Evolutionary conservation across 177 flowering plant genomes (phyloP).

Genomic region (Vitis hybrid): DNA sequence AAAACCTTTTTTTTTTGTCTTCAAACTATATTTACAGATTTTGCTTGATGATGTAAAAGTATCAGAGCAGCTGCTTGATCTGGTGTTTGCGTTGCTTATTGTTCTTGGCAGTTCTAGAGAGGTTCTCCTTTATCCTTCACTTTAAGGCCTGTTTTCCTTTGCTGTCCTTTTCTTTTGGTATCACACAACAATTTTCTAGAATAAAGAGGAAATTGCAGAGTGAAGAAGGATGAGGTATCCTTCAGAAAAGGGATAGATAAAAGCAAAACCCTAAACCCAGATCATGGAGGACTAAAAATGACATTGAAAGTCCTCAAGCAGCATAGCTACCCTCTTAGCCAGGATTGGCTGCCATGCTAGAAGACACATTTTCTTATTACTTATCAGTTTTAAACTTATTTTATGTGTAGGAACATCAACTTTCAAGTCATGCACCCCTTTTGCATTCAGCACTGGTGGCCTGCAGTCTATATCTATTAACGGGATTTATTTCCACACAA

Average conservation of each 20-base stretch:
- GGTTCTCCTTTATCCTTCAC: conserved; percentile 41
- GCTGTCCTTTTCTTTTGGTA: too few relatives aligned
- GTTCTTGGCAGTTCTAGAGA: conserved; percentile 55
- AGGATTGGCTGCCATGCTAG: too few relatives aligned
- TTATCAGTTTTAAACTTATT: too few relatives aligned
- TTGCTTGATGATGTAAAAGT: conserved; percentile 83
- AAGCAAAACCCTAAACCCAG: too few relatives aligned
- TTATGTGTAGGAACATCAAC: conserved; percentile 43
- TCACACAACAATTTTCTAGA: too few relatives aligned
- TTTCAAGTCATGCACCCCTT: conserved; percentile 38
- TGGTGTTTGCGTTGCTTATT: conserved; percentile 67
- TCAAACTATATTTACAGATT: conserved; percentile 49
- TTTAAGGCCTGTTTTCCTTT: conserved; percentile 7
- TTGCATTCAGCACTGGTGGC: conserved; percentile 76
- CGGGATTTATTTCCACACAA: conserved; percentile 70
- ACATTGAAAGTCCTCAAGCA: too few relatives aligned
- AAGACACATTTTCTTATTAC: too few relatives aligned
- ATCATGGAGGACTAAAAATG: too few relatives aligned
- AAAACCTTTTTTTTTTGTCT: neutral
- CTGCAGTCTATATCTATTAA: conserved; percentile 68
- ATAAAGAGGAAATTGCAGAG: too few relatives aligned
- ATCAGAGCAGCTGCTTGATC: conserved; percentile 78
- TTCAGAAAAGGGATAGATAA: too few relatives aligned
- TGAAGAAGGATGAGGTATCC: too few relatives aligned
- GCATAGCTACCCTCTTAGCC: too few relatives aligned